Conservation (phyloP, 345 rosid species). For the Turritis glabra region DNA sequence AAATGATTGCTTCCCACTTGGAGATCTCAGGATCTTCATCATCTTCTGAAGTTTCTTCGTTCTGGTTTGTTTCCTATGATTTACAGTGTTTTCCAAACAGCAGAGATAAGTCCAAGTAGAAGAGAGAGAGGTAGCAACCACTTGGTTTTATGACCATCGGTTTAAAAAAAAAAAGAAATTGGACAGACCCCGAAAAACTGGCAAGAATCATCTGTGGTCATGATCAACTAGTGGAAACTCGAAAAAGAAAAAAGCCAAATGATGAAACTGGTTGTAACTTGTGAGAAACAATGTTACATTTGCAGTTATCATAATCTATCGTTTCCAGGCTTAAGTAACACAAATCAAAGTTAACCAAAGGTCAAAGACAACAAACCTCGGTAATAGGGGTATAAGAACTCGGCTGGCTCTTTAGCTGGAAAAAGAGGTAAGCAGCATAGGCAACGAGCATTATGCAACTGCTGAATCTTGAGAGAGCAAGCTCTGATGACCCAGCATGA, state of each 20-base stretch:
- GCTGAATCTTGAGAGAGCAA: slow-evolving; percentile 93
- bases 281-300: neutral
- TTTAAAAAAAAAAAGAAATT: neutral
- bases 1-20: slow-evolving; percentile 78
- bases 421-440: slow-evolving; percentile 81
- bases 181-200: neutral
- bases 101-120: slow-evolving; percentile 31
- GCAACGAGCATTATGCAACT: slow-evolving; percentile 92
- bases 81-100: slow-evolving; percentile 29
- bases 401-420: slow-evolving; percentile 67
- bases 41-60: slow-evolving; percentile 43
- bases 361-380: slow-evolving; percentile 52
- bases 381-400: slow-evolving; percentile 51
- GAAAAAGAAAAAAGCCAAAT: neutral
- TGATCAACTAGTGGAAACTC: neutral
- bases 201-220: neutral
- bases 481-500: slow-evolving; percentile 80
- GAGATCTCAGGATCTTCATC: slow-evolving; percentile 78
- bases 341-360: neutral
- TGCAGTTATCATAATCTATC: neutral
- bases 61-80: slow-evolving; percentile 58
- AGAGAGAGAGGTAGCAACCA: neutral
- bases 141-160: neutral
- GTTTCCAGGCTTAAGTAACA: neutral
- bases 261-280: slow-evolving; percentile 7